Percentiles rank a stretch among this genome's conserved stretches.
phyloP scores from a whole-genome alignment of 106 monocot species.

The Alisma plantagoaquatica region DNA sequence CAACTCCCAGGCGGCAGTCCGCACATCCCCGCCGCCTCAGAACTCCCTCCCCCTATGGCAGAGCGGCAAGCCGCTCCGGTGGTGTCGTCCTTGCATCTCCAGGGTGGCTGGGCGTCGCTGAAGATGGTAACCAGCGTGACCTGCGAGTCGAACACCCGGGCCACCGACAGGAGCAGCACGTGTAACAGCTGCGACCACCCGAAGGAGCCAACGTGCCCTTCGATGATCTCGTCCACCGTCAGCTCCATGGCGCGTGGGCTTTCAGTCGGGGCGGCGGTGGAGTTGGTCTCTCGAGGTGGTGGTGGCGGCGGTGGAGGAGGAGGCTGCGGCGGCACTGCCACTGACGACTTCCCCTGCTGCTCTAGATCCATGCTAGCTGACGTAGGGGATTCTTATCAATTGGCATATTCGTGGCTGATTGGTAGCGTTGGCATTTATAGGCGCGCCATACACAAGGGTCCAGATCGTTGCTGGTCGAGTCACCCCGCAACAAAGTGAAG shows the following conservation, averaged over 20 bases:
- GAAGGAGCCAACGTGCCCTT: constrained; percentile 53
- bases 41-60: too few species aligned
- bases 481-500: too few species aligned
- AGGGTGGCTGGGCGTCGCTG: constrained; percentile 59
- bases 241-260: constrained; percentile 19
- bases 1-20: constrained; percentile 29
- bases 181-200: constrained; percentile 58
- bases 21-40: constrained; percentile 17
- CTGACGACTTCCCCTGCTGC: too few species aligned
- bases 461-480: too few species aligned
- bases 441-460: too few species aligned
- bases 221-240: constrained; percentile 66
- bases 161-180: constrained; percentile 55
- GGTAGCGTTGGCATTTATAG: too few species aligned
- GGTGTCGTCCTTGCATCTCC: constrained; percentile 31
- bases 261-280: neutral
- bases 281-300: too few species aligned
- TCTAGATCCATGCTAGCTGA: too few species aligned
- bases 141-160: constrained; percentile 72
- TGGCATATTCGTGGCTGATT: too few species aligned
- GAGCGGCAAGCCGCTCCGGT: neutral
- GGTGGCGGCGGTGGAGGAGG: too few species aligned
- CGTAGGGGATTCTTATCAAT: too few species aligned
- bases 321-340: too few species aligned
- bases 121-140: constrained; percentile 68